phyloP scores from a whole-genome alignment of 108 stramenopile genomes.

The Cylindrotheca closterium region DNA sequence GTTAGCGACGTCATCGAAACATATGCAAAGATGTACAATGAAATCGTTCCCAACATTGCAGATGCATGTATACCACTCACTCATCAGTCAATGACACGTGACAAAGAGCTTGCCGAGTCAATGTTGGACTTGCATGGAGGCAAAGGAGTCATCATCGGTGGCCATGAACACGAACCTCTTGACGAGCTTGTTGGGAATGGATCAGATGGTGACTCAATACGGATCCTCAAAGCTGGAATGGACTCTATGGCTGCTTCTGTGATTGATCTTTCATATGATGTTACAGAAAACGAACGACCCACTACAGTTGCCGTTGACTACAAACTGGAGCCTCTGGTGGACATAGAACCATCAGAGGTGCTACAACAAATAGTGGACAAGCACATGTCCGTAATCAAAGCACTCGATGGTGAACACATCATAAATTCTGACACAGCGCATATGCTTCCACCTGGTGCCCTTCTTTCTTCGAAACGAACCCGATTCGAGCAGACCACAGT shows the following conservation, averaged over 20 bases:
- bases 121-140: conserved; percentile 29
- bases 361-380: conserved; percentile 52
- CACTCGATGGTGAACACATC: conserved; percentile 58
- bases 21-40: conserved; percentile 10
- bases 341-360: conserved; percentile 37
- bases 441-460: conserved; percentile 33
- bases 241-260: conserved; percentile 61
- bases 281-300: background rate
- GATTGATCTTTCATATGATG: conserved; percentile 57
- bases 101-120: conserved; percentile 48
- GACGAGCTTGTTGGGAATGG: conserved; percentile 39
- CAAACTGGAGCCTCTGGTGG: conserved; percentile 37
- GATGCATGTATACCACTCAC: conserved; percentile 66
- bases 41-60: conserved; percentile 4
- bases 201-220: conserved; percentile 8
- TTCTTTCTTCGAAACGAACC: conserved; percentile 55
- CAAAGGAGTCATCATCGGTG: conserved; percentile 65
- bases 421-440: conserved; percentile 28
- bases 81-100: conserved; percentile 54
- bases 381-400: conserved; percentile 46
- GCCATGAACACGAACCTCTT: conserved; percentile 75
- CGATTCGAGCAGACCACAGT: conserved; percentile 72
- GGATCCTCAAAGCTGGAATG: conserved; percentile 68
- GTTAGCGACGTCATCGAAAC: conserved; percentile 51
- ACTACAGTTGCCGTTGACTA: conserved; percentile 21